These are phyloP conservation scores for Tolypocladium endophyticum DNA, from an alignment of 2,329 filamentous ascomycete genomes.

Conservation along the genomic window DNA sequence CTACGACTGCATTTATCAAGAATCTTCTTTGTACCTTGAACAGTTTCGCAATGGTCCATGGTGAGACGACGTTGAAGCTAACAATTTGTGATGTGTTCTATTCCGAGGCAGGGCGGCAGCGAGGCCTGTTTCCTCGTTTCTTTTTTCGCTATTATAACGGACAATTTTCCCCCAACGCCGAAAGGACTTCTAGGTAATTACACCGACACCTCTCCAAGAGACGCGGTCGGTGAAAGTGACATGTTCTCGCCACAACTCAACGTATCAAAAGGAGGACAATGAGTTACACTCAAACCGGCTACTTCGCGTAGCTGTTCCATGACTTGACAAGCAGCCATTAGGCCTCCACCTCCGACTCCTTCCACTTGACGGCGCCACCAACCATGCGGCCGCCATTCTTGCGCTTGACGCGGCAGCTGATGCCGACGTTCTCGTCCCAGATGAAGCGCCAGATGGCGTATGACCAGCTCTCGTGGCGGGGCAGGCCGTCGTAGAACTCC, in stretches of 20 bases:
- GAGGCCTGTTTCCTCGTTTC: not conserved
- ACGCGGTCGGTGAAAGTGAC: not conserved
- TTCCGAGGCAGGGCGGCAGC: not conserved
- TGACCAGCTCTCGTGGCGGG: conserved; percentile 80
- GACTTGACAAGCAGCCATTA: conserved; percentile 18
- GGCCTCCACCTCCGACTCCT: conserved; percentile 58
- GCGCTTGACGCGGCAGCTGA: conserved; percentile 89
- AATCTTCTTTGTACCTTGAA: not conserved
- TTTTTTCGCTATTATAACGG: not conserved
- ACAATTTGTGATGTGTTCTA: not conserved
- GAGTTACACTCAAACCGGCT: not conserved
- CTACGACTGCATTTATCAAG: not conserved
- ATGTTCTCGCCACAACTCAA: not conserved
- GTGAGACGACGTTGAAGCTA: not conserved
- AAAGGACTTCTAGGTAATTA: not conserved
- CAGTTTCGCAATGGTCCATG: not conserved
- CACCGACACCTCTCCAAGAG: not conserved
- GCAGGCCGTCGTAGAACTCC: conserved; percentile 87
- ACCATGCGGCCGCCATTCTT: conserved; percentile 61
- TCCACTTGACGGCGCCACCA: conserved; percentile 46
- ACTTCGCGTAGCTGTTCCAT: not conserved
- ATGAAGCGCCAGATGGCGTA: conserved; percentile 95
- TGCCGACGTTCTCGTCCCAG: conserved; percentile 75
- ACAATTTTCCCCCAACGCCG: not conserved
- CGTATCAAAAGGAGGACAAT: not conserved